Percentiles rank a stretch among this genome's conserved stretches.
These are phyloP conservation scores for Penicillium nordicum DNA, from an alignment of 2,329 filamentous ascomycete genomes.

Conservation along the genomic window DNA sequence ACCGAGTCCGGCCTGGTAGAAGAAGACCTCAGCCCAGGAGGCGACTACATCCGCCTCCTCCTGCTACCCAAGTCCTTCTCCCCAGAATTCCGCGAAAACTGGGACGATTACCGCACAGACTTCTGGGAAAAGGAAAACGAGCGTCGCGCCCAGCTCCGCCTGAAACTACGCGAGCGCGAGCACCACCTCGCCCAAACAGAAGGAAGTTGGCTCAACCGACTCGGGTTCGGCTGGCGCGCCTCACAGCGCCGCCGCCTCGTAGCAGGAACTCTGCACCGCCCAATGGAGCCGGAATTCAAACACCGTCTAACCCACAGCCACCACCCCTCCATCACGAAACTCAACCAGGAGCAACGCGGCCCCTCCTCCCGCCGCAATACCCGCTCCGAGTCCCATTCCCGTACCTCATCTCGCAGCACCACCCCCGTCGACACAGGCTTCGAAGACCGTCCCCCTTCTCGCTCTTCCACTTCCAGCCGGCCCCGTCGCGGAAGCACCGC, in stretches of 20 bases:
- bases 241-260: slow-evolving; percentile 31
- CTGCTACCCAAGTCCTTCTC: slow-evolving; percentile 93
- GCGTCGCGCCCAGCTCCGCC: slow-evolving; percentile 68
- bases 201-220: slow-evolving; percentile 81
- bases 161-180: slow-evolving; percentile 66
- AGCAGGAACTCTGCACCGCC: slow-evolving; percentile 27
- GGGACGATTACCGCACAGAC: slow-evolving; percentile 89
- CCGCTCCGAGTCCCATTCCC: slow-evolving; percentile 41
- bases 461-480: slow-evolving; percentile 31
- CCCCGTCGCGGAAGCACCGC: slow-evolving; percentile 37
- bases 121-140: slow-evolving; percentile 99
- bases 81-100: slow-evolving; percentile 90
- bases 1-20: slow-evolving; percentile 65
- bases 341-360: slow-evolving; percentile 28
- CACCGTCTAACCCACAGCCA: slow-evolving; percentile 27
- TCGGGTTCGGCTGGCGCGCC: slow-evolving; percentile 54
- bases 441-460: slow-evolving; percentile 35
- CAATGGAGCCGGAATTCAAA: slow-evolving; percentile 28
- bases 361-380: slow-evolving; percentile 31
- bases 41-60: slow-evolving; percentile 86
- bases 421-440: slow-evolving; percentile 36
- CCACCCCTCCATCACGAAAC: slow-evolving; percentile 27
- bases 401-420: slow-evolving; percentile 43
- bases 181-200: slow-evolving; percentile 64
- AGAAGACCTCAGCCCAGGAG: slow-evolving; percentile 84